Evolutionary conservation across 139 green algal species (phyloP).

Genomic region (Yamagishiella unicocca): DNA sequence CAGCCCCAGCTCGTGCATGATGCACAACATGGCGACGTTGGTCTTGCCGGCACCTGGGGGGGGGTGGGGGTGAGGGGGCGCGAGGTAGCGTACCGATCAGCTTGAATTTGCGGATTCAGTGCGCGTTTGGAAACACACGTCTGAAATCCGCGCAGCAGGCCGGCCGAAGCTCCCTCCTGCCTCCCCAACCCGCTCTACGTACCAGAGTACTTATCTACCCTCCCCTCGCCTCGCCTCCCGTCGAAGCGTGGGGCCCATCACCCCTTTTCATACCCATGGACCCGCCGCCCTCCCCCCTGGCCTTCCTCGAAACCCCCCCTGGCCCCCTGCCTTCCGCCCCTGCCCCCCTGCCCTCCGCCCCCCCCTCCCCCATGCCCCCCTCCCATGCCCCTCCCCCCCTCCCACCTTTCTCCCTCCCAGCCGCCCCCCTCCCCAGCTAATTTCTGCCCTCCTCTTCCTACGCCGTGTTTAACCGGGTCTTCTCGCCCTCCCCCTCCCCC

Average conservation of each 20-base stretch:
- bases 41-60: constrained; percentile 94
- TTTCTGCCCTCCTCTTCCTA: not conserved
- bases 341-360: not conserved
- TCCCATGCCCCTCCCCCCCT: not conserved
- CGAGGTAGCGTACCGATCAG: not conserved
- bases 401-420: not conserved
- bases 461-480: not conserved
- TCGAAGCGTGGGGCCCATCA: too few relatives aligned
- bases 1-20: constrained; percentile 92
- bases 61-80: not conserved
- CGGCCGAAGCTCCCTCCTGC: too few relatives aligned
- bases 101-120: too few relatives aligned
- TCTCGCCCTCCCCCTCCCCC: not conserved
- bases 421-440: not conserved
- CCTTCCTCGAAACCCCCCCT: too few relatives aligned
- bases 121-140: too few relatives aligned
- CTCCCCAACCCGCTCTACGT: not conserved
- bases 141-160: not conserved
- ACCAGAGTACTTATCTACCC: not conserved
- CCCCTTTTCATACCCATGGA: too few relatives aligned
- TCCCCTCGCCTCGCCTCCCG: too few relatives aligned
- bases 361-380: too few relatives aligned
- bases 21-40: constrained; percentile 97
- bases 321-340: not conserved
- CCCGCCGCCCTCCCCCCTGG: too few relatives aligned